These are phyloP conservation scores for Flammula alnicola DNA, from an alignment of 1,284 basidiomycete genomes.

Conservation along the genomic window DNA sequence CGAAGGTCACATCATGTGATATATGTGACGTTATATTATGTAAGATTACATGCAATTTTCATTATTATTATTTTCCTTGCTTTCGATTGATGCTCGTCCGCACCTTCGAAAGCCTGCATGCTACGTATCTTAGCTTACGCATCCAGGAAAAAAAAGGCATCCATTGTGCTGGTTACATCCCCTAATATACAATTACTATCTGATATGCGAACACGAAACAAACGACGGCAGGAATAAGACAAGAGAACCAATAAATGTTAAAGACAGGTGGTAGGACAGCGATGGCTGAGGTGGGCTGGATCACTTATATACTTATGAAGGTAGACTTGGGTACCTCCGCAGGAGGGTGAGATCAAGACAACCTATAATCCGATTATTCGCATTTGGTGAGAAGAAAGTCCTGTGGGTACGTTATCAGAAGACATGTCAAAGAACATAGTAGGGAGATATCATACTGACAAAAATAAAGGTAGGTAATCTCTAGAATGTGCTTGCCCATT, in stretches of 20 bases:
- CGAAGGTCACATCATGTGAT: no score
- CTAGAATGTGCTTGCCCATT: constrained; percentile 39
- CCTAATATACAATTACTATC: constrained; percentile 16
- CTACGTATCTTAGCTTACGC: no score
- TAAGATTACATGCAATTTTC: no score
- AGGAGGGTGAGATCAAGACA: constrained; percentile 4
- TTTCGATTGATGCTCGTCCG: no score
- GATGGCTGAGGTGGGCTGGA: constrained; percentile 22
- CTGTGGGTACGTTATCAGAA: no score
- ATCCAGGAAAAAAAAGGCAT: no score
- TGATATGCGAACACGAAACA: constrained; percentile 8
- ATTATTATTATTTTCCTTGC: no score
- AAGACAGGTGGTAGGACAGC: background rate
- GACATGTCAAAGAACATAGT: no score
- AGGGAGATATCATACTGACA: background rate
- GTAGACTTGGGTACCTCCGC: constrained; percentile 1
- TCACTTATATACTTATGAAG: no score
- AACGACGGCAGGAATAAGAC: constrained; percentile 6
- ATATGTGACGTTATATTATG: no score
- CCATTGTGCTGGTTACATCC: constrained; percentile 10
- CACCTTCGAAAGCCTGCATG: no score
- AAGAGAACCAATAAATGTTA: constrained; percentile 11
- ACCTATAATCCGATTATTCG: constrained; percentile 6
- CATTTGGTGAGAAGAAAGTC: constrained; percentile 2
- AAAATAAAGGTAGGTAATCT: constrained; percentile 1